phyloP scores from a whole-genome alignment of 1,284 basidiomycete genomes.

The Sphagnurus paluster region DNA sequence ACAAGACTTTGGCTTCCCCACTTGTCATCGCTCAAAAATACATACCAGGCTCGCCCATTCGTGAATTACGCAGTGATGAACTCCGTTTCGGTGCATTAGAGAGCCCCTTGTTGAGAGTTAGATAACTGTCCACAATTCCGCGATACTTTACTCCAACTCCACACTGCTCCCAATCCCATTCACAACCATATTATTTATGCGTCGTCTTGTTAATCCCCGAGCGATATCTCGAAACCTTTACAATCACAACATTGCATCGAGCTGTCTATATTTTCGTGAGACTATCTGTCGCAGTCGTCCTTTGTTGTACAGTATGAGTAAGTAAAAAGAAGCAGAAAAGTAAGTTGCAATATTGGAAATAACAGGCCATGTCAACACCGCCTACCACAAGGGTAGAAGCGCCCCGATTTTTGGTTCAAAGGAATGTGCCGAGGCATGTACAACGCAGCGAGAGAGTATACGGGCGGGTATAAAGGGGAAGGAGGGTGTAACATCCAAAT shows the following conservation, averaged over 20 bases:
- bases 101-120: too few species aligned
- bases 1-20: background rate
- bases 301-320: conserved; percentile 44
- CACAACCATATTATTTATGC: too few species aligned
- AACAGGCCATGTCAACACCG: conserved; percentile 28
- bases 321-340: conserved; percentile 17
- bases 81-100: too few species aligned
- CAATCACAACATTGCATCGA: conserved; percentile 6
- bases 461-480: conserved; percentile 32
- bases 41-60: too few species aligned
- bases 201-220: too few species aligned
- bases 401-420: conserved; percentile 27
- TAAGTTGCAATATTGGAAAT: conserved; percentile 22
- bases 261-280: conserved; percentile 36
- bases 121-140: too few species aligned
- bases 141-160: too few species aligned
- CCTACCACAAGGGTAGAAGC: conserved; percentile 18
- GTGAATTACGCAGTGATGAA: too few species aligned
- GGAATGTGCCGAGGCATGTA: conserved; percentile 33
- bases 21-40: too few species aligned
- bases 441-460: conserved; percentile 22
- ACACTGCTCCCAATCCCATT: too few species aligned
- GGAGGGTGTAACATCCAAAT: conserved; percentile 26
- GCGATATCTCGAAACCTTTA: too few species aligned
- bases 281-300: conserved; percentile 33